Evolutionary conservation across 129 eudicot species (phyloP).

Genomic region (Flaveria linearis): DNA sequence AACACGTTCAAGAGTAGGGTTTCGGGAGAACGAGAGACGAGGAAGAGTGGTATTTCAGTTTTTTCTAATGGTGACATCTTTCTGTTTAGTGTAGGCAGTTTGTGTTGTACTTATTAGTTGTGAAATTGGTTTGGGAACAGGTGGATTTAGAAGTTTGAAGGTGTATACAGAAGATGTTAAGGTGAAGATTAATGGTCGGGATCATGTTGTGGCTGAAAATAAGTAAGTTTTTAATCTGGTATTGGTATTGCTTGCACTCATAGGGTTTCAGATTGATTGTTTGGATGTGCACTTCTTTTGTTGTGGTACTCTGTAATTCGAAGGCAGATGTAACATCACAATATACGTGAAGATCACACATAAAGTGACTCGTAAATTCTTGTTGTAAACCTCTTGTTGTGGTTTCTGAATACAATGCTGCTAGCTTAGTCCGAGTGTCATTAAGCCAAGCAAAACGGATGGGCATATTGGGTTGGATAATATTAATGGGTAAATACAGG

Average conservation of each 20-base stretch:
- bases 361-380: too few relatives aligned
- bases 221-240: conserved; percentile 42
- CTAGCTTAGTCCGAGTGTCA: too few relatives aligned
- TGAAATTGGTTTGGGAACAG: conserved; percentile 18
- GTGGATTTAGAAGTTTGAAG: conserved; percentile 49
- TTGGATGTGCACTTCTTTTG: neutral
- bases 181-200: conserved; percentile 21
- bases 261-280: neutral
- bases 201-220: conserved; percentile 27
- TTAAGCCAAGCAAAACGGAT: too few relatives aligned
- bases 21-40: conserved; percentile 23
- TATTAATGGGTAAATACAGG: too few relatives aligned
- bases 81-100: neutral
- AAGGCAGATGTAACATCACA: neutral
- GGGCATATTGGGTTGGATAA: too few relatives aligned
- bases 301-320: neutral
- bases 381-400: too few relatives aligned
- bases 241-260: conserved; percentile 3
- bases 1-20: conserved; percentile 29
- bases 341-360: neutral
- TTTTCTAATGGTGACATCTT: neutral
- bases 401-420: too few relatives aligned
- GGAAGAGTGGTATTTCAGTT: conserved; percentile 28
- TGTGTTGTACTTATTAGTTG: conserved; percentile 5
- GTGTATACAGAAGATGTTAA: conserved; percentile 50